A percentile compares a stretch with the other conserved stretches of the same genome.
phyloP scores from a whole-genome alignment of 2,329 filamentous ascomycete genomes.

The Pyrenophora seminiperda region DNA sequence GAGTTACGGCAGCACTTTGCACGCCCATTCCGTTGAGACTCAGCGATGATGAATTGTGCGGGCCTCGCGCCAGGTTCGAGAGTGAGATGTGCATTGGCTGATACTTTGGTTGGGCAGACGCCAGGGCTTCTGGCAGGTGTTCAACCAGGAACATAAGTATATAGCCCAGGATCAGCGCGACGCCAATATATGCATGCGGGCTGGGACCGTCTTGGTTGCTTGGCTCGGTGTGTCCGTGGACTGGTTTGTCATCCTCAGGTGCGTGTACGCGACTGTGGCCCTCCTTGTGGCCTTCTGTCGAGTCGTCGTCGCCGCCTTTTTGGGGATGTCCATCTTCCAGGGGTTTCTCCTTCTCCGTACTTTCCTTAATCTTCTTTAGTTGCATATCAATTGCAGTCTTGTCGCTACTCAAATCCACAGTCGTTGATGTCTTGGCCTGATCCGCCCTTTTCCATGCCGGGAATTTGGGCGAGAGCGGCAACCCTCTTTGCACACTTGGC shows the following conservation, averaged over 20 bases:
- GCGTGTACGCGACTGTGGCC: slow-evolving; percentile 45
- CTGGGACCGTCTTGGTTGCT: slow-evolving; percentile 48
- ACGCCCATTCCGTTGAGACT: slow-evolving; percentile 40
- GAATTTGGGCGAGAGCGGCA: slow-evolving; percentile 32
- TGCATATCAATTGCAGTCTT: slow-evolving; percentile 28
- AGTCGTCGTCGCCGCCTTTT: slow-evolving; percentile 47
- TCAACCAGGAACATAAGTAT: slow-evolving; percentile 97
- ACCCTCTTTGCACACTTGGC: slow-evolving; percentile 33
- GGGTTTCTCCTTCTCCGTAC: slow-evolving; percentile 31
- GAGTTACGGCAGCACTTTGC: slow-evolving; percentile 32
- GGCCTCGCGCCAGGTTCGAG: slow-evolving; percentile 71
- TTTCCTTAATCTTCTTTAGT: slow-evolving; percentile 30
- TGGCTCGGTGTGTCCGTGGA: slow-evolving; percentile 51
- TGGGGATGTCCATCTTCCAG: slow-evolving; percentile 35
- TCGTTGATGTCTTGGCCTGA: slow-evolving; percentile 19
- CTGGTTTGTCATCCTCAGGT: slow-evolving; percentile 44
- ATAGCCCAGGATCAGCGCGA: slow-evolving; percentile 86
- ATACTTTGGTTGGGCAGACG: slow-evolving; percentile 63
- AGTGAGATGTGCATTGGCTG: slow-evolving; percentile 85
- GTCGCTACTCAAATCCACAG: slow-evolving; percentile 26
- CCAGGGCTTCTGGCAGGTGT: slow-evolving; percentile 44
- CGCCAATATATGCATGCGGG: slow-evolving; percentile 78
- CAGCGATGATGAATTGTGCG: slow-evolving; percentile 49
- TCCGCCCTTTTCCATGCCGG: slow-evolving; percentile 28
- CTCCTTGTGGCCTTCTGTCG: slow-evolving; percentile 45